Evolutionary conservation across 2,329 filamentous ascomycete species (phyloP).

Genomic region (Ophiosphaerella herpotricha): DNA sequence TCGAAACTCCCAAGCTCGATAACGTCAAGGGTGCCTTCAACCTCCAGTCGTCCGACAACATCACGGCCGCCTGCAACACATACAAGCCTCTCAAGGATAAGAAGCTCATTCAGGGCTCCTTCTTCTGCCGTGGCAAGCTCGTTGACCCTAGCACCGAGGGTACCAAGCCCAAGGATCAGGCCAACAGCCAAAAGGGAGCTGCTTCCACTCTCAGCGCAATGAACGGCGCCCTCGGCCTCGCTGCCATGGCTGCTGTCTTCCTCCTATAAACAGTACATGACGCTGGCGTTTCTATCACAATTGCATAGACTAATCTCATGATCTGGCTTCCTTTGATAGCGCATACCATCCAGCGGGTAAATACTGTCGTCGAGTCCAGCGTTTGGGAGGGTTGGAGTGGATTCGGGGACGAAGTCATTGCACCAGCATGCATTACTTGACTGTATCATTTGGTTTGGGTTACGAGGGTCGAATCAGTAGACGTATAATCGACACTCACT

Average conservation of each 20-base stretch:
- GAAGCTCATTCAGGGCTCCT: constrained; percentile 50
- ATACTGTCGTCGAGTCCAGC: constrained; percentile 26
- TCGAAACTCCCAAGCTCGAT: constrained; percentile 64
- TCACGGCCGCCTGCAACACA: constrained; percentile 46
- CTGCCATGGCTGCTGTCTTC: constrained; percentile 54
- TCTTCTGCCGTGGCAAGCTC: constrained; percentile 48
- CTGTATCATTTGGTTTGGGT: constrained; percentile 41
- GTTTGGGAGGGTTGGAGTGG: constrained; percentile 28
- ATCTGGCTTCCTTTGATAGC: constrained; percentile 41
- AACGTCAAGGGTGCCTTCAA: constrained; percentile 57
- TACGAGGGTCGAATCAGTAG: constrained; percentile 34
- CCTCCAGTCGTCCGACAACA: constrained; percentile 52
- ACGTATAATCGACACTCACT: constrained; percentile 40
- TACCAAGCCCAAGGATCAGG: constrained; percentile 41
- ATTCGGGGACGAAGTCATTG: constrained; percentile 30
- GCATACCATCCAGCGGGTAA: constrained; percentile 34
- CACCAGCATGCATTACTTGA: constrained; percentile 39
- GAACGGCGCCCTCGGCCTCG: constrained; percentile 49
- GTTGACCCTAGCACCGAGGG: constrained; percentile 44
- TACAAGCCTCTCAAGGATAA: constrained; percentile 49
- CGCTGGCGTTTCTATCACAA: constrained; percentile 44
- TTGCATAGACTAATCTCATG: constrained; percentile 47
- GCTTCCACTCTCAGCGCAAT: constrained; percentile 49
- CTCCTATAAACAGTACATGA: constrained; percentile 50
- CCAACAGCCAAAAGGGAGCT: constrained; percentile 36